phyloP scores from a whole-genome alignment of 2,329 filamentous ascomycete species.

The Fusarium goolgardi region DNA sequence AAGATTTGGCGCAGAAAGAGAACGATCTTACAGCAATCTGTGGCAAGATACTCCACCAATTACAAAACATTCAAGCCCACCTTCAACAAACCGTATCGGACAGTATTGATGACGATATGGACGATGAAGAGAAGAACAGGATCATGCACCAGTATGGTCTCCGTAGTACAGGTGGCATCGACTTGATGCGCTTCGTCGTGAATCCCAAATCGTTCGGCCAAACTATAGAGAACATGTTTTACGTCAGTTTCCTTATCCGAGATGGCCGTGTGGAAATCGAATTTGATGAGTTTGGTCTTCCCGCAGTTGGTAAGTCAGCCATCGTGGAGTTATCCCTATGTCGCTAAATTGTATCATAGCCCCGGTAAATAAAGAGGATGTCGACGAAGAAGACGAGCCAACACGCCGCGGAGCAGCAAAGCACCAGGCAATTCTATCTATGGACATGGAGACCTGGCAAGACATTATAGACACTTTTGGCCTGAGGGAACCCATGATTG shows the following conservation, averaged over 20 bases:
- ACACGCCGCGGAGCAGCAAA: conserved; percentile 68
- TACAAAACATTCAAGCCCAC: conserved; percentile 63
- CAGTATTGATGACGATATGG: conserved; percentile 59
- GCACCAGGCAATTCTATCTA: conserved; percentile 87
- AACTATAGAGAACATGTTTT: conserved; percentile 96
- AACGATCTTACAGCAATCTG: conserved; percentile 84
- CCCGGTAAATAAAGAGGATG: conserved; percentile 55
- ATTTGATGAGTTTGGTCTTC: conserved; percentile 77
- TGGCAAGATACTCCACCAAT: conserved; percentile 73
- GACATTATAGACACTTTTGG: conserved; percentile 80
- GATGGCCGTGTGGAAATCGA: conserved; percentile 84
- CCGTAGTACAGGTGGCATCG: conserved; percentile 75
- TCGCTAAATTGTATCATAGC: conserved; percentile 47
- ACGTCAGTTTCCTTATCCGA: conserved; percentile 91
- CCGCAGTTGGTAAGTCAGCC: conserved; percentile 77
- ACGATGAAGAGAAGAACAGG: conserved; percentile 58
- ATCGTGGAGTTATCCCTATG: neutral
- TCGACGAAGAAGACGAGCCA: conserved; percentile 60
- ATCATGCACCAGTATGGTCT: conserved; percentile 76
- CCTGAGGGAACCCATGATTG: conserved; percentile 84
- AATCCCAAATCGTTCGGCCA: conserved; percentile 93
- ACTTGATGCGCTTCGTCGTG: conserved; percentile 86
- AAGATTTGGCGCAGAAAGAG: conserved; percentile 81
- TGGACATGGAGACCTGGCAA: conserved; percentile 88
- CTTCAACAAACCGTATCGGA: conserved; percentile 60